Evolutionary conservation across 1,284 basidiomycete genomes (phyloP), one percentile per base, ranked within the genome.

Genomic region (Irpex sp.): DNA sequence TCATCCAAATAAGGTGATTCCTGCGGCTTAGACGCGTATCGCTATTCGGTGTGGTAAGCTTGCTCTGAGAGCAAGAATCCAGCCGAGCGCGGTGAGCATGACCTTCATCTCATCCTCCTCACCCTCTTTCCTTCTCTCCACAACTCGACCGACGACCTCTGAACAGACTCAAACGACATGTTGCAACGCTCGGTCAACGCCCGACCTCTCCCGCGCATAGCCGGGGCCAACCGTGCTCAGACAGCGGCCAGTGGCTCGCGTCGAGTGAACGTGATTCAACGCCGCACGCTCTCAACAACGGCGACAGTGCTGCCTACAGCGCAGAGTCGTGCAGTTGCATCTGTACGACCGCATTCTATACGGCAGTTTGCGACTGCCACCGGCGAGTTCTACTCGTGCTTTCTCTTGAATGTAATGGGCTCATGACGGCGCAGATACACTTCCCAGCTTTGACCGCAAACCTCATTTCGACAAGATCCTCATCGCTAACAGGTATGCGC

Each of bases 391-490:
- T 36, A 17, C 17, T 56, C 19, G 54, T 34, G 57, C 17, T 52
- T 3, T n/a, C 9, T 19, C 8, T 11, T 4, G 37, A 37, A 36
- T 34, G 5, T 19, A 55, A 59, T n/a, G 31, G 9, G 31, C 17
- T n/a, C n/a, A 37, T 36, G 63, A 60, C 36, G 4, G 13, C 61
- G 9, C 52, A 49, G 34, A 37, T 36, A 48, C 61, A 44, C 37
- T 57, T 3, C 3, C 6, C 31, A 36, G 36, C n/a, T 48, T 21
- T 34, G 47, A 64, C 38, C 62, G 75, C 57, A 78, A 74, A 57
- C 84, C 88, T 19, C 87, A 88, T 68, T 92, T 92, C 67, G 85
- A 91, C 78, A 95, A 94, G 80, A 90, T 95, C 63, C 82, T 96
- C 48, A 87, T 96, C 63, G 93, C 93, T 0, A 96, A 95, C 72